Evolutionary conservation across 2,329 filamentous ascomycete species (phyloP).

Genomic region (Neurospora sp.): DNA sequence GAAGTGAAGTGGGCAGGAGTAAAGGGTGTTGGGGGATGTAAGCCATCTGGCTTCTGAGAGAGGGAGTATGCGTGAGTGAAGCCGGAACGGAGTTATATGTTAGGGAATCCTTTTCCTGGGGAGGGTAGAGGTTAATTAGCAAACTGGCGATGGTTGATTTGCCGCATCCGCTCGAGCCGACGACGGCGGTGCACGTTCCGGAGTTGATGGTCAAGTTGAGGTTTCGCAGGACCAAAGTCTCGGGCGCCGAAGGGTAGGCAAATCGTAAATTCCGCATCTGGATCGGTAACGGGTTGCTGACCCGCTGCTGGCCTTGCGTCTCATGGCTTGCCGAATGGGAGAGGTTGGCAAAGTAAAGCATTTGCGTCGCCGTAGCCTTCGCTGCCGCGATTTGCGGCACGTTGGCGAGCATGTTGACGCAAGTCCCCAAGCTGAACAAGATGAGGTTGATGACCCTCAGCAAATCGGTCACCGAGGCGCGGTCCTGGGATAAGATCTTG

Average conservation of each 20-base stretch:
- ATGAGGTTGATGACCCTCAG: conserved; percentile 72
- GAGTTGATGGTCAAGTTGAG: conserved; percentile 56
- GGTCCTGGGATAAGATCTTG: conserved; percentile 44
- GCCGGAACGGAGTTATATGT: conserved; percentile 42
- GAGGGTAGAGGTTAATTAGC: neutral
- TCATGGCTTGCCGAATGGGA: conserved; percentile 47
- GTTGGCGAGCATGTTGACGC: conserved; percentile 57
- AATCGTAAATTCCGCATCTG: conserved; percentile 55
- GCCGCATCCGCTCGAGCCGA: conserved; percentile 78
- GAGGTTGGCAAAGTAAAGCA: conserved; percentile 61
- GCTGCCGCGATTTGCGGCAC: conserved; percentile 74
- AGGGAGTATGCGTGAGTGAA: conserved; percentile 45
- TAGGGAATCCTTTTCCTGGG: conserved; percentile 27
- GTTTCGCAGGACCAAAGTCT: conserved; percentile 45
- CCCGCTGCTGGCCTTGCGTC: conserved; percentile 25
- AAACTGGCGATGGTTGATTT: conserved; percentile 66
- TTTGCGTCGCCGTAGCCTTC: conserved; percentile 58
- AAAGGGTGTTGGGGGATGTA: conserved; percentile 63
- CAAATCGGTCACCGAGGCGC: conserved; percentile 43
- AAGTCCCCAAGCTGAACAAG: conserved; percentile 70
- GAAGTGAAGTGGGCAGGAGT: conserved; percentile 68
- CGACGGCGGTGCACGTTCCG: conserved; percentile 63
- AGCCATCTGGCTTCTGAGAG: conserved; percentile 33
- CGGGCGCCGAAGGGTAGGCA: conserved; percentile 53
- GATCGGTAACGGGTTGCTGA: conserved; percentile 32